Evolutionary conservation across 352 stramenopile genomes (phyloP).

Genomic region (Globisporangium yorkense): DNA sequence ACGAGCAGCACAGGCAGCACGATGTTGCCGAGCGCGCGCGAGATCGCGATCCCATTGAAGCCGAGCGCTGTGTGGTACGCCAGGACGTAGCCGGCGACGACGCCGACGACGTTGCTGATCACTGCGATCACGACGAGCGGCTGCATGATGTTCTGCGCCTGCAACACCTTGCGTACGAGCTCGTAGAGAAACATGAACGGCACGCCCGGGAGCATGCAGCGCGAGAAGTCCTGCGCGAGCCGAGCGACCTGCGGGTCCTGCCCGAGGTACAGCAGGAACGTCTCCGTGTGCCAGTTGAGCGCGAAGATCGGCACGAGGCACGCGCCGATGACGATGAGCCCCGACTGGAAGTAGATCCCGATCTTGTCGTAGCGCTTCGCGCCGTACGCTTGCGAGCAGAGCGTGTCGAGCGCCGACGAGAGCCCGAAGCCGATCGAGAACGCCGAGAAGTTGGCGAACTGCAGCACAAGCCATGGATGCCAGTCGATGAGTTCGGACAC

Average conservation of each 20-base stretch:
- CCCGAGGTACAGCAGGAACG: constrained; percentile 36
- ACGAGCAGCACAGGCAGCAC: constrained; percentile 41
- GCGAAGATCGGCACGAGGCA: constrained; percentile 43
- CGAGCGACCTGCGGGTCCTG: constrained; percentile 45
- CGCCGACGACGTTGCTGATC: constrained; percentile 60
- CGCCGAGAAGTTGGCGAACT: constrained; percentile 71
- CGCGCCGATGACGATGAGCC: constrained; percentile 41
- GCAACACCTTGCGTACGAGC: constrained; percentile 69
- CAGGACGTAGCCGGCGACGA: constrained; percentile 50
- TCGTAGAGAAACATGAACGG: constrained; percentile 82
- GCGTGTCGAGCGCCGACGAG: constrained; percentile 67
- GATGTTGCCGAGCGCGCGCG: constrained; percentile 43
- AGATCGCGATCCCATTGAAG: constrained; percentile 68
- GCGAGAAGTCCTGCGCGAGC: constrained; percentile 47
- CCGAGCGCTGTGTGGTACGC: constrained; percentile 67
- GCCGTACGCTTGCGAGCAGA: constrained; percentile 65
- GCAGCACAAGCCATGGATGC: background rate
- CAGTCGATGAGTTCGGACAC: background rate
- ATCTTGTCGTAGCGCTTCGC: constrained; percentile 58
- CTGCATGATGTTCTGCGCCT: constrained; percentile 74
- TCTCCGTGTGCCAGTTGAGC: constrained; percentile 52
- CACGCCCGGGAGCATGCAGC: constrained; percentile 48
- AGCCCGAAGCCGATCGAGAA: constrained; percentile 58
- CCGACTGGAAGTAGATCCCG: constrained; percentile 71
- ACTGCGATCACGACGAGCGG: constrained; percentile 66